Percentiles rank a stretch among this genome's conserved stretches.
Conservation (phyloP, 148 eudicot genomes). For the Persicaria tinctoria region DNA sequence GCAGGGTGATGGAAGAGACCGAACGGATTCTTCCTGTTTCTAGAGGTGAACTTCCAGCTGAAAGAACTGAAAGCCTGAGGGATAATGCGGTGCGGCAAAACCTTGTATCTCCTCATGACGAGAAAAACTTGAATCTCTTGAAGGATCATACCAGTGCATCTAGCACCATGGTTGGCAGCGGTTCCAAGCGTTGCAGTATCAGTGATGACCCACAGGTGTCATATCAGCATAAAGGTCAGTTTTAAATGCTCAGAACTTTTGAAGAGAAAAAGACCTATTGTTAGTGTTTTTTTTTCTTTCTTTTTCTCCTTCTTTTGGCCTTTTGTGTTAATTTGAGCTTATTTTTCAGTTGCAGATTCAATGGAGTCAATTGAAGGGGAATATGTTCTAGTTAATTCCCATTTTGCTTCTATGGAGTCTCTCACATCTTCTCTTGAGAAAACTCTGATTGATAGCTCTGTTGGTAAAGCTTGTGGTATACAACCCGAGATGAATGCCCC, state of each 20-base stretch:
- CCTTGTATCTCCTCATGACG: constrained; percentile 5
- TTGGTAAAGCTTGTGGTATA: constrained; percentile 19
- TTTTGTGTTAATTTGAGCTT: background rate
- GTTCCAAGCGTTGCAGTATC: background rate
- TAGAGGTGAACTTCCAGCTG: constrained; percentile 16
- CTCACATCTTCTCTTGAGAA: constrained; percentile 36
- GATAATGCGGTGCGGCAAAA: constrained; percentile 17
- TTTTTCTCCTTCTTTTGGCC: no score
- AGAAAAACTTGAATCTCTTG: constrained; percentile 11
- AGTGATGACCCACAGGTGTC: constrained; percentile 13
- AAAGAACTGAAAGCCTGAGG: constrained; percentile 9
- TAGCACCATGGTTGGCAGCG: background rate
- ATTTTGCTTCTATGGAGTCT: constrained; percentile 46
- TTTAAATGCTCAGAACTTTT: constrained; percentile 6
- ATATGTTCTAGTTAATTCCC: constrained; percentile 43
- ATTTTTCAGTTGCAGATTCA: constrained; percentile 31
- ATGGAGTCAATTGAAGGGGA: constrained; percentile 37
- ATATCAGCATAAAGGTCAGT: constrained; percentile 30
- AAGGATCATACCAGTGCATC: constrained; percentile 19
- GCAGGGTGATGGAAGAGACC: constrained; percentile 22
- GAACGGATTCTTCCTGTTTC: constrained; percentile 20
- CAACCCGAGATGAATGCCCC: constrained; percentile 20
- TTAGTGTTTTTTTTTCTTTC: background rate
- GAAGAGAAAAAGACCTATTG: no score
- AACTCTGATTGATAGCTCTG: constrained; percentile 29